Evolutionary conservation across 139 green algal genomes (phyloP).

Genomic region (Zygnema cylindricum): DNA sequence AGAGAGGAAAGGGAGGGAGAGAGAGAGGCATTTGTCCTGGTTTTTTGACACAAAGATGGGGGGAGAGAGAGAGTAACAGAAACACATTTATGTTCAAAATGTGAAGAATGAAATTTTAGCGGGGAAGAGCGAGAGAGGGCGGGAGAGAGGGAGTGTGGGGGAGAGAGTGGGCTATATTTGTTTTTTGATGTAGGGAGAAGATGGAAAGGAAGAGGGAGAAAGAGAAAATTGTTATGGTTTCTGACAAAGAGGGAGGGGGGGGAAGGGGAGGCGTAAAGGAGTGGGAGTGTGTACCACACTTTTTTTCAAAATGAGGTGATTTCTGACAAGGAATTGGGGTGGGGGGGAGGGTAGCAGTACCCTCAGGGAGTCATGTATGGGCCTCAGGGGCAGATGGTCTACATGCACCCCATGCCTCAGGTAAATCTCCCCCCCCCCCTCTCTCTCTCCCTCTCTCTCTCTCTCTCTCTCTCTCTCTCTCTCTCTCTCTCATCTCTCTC

Average conservation of each 20-base stretch:
- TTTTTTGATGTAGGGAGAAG: too few relatives aligned
- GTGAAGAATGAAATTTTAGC: too few relatives aligned
- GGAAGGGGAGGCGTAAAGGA: not conserved
- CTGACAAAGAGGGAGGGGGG: not conserved
- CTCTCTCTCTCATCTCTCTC: not conserved
- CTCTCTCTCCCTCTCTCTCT: not conserved
- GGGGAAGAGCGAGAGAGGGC: too few relatives aligned
- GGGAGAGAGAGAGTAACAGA: too few relatives aligned
- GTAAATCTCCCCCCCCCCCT: not conserved
- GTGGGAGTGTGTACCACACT: too few relatives aligned
- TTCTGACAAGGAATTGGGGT: not conserved
- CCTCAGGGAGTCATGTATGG: not conserved
- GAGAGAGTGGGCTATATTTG: too few relatives aligned
- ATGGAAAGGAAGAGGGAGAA: not conserved
- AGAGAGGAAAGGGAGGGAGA: too few relatives aligned
- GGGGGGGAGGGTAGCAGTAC: not conserved
- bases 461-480: not conserved
- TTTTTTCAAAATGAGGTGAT: too few relatives aligned
- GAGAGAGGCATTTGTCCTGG: too few relatives aligned
- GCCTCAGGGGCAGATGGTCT: conserved; percentile 27
- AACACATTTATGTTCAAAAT: too few relatives aligned
- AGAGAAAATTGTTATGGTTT: not conserved
- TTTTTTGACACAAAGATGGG: too few relatives aligned
- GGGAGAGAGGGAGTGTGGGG: too few relatives aligned
- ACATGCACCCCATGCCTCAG: conserved; percentile 21